Evolutionary conservation across 208 protist genomes (phyloP), one percentile per base, ranked within the genome.

Genomic region (Crithidia fasciculata): DNA sequence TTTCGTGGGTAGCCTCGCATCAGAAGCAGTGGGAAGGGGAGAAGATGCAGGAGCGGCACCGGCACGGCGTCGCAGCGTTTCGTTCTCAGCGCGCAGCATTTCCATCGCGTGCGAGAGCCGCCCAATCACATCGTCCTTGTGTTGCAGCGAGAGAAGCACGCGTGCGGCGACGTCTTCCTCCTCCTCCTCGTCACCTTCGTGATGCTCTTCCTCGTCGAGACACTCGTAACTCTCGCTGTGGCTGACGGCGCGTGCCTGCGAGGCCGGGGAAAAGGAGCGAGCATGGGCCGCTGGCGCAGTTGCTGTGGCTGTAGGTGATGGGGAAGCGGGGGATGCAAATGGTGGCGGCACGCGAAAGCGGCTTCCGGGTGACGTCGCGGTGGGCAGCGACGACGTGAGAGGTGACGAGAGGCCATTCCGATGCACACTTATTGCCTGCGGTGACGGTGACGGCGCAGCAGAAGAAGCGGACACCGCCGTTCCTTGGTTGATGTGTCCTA

Each of bases 101-200:
- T 47, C 8, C 10, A 78, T 41, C 1, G 69, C 57, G 8, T 19
- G 59, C 13, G 64, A 74, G 45, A 84, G 74, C 4, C 60, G 53
- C 9, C 67, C 8, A 40, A 84, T 84, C 9, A 69, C 4, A 12
- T 37, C 47, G 54, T 85, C 80, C 37, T 81, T 85, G 37, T 64
- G 52, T 37, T 72, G 74, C 37, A 85, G 47, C 2, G 78, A 85
- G 13, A 62, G 39, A 12, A 85, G 73, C 15, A 76, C 69, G 16
- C 64, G 73, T 47, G 64, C 58, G 4, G 73, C 74, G 18, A 84
- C 64, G 16, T 79, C 78, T 7, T 76, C 76, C 2, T 72, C 58
- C 5, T 47, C 66, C 0, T 73, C 60, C 3, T 68, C 66, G 10
- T 61, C 69, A 4, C 60, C 74, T 43, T 76, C 76, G 5, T 41